Conservation (phyloP, 805 yeast species). For the Jamesozyma spencerorum region DNA sequence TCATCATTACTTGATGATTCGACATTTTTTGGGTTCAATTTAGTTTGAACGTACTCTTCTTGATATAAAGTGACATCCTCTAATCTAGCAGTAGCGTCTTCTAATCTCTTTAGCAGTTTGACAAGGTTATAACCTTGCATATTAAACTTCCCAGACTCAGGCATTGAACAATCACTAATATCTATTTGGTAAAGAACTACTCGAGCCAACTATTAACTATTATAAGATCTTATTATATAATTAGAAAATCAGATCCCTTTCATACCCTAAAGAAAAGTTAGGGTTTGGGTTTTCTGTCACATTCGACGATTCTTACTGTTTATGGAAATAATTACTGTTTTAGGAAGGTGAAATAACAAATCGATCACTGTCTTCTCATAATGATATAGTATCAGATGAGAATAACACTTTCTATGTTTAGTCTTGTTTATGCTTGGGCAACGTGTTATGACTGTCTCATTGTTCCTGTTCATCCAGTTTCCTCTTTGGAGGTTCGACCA, state of each 20-base stretch:
- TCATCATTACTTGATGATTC: neutral
- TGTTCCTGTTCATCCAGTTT: neutral
- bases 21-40: slow-evolving; percentile 7
- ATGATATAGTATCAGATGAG: no score
- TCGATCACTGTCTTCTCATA: no score
- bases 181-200: no score
- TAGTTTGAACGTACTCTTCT: slow-evolving; percentile 41
- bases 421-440: no score
- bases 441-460: no score
- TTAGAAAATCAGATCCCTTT: no score
- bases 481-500: slow-evolving; percentile 11
- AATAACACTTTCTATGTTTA: no score
- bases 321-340: neutral
- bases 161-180: slow-evolving; percentile 4
- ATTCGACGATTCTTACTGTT: no score
- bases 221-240: no score
- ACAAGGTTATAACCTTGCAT: slow-evolving; percentile 80
- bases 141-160: slow-evolving; percentile 14
- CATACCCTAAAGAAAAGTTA: no score
- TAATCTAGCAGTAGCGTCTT: slow-evolving; percentile 86
- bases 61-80: slow-evolving; percentile 82
- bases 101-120: slow-evolving; percentile 72
- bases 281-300: no score
- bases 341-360: neutral
- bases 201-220: no score